These are phyloP conservation scores for Beta vulgaris DNA, from an alignment of 148 eudicot species.

Conservation along the genomic window DNA sequence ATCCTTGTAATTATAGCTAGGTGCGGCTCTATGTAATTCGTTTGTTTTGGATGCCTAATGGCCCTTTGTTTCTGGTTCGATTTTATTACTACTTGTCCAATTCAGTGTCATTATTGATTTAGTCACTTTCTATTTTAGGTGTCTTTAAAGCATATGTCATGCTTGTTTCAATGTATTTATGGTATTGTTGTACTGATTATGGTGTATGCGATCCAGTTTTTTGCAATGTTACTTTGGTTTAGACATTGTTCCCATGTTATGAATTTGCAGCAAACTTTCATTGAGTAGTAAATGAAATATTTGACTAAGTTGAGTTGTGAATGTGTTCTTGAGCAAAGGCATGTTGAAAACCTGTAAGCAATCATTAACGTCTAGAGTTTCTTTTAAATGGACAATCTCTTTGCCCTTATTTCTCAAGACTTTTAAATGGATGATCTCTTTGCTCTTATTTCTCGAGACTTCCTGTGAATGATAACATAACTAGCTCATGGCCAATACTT, in stretches of 20 bases:
- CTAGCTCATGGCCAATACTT: no score
- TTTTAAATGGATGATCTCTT: no score
- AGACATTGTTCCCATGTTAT: not conserved
- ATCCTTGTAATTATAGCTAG: constrained; percentile 92
- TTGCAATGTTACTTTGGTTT: not conserved
- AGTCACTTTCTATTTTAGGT: not conserved
- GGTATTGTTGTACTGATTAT: not conserved
- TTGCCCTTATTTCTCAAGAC: not conserved
- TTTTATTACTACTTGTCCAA: not conserved
- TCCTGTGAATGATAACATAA: no score
- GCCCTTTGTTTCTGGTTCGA: not conserved
- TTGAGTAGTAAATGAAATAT: not conserved
- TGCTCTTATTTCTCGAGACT: no score
- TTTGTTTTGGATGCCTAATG: not conserved
- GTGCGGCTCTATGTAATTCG: constrained; percentile 32
- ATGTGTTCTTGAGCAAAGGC: not conserved
- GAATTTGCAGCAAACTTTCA: no score
- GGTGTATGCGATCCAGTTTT: not conserved
- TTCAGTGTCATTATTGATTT: not conserved
- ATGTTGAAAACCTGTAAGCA: not conserved
- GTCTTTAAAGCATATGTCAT: not conserved
- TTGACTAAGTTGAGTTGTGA: no score
- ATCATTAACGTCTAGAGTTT: not conserved
- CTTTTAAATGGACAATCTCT: not conserved
- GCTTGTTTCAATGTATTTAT: not conserved